Percentiles rank a stretch among this genome's conserved stretches.
Conservation (phyloP, 1,284 basidiomycete species). For the Ceratobasidium sp. region DNA sequence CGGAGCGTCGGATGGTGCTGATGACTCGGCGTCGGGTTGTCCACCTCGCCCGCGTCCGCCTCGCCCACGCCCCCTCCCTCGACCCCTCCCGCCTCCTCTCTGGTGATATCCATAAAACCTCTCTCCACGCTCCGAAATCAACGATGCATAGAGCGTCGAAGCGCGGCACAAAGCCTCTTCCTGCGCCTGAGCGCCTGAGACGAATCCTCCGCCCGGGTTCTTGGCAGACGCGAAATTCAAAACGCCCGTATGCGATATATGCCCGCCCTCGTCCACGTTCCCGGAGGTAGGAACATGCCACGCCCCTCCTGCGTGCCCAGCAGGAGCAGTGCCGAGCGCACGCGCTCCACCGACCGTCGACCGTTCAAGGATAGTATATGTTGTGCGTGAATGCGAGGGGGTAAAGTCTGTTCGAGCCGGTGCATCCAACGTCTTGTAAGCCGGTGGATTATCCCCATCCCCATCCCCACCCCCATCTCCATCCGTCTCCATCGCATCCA, state of each 20-base stretch:
- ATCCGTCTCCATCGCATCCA: slow-evolving; percentile 32
- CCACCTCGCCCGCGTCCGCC: background rate
- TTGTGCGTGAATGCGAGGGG: slow-evolving; percentile 15
- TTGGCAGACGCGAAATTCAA: slow-evolving; percentile 77
- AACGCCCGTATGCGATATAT: slow-evolving; percentile 59
- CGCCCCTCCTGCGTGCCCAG: background rate
- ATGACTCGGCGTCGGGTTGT: too few relatives aligned
- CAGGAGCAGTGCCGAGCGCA: slow-evolving; percentile 22
- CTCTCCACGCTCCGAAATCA: slow-evolving; percentile 63
- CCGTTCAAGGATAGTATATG: slow-evolving; percentile 29
- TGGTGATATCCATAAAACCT: slow-evolving; percentile 68
- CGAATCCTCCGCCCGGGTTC: slow-evolving; percentile 74
- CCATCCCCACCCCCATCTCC: background rate
- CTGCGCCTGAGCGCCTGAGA: slow-evolving; percentile 71
- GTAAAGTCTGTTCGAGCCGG: slow-evolving; percentile 26
- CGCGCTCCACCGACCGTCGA: slow-evolving; percentile 23
- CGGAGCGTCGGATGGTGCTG: slow-evolving; percentile 55
- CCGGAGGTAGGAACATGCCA: slow-evolving; percentile 30
- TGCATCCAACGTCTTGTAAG: slow-evolving; percentile 8
- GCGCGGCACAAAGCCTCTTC: slow-evolving; percentile 78
- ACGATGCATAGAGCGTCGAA: slow-evolving; percentile 68
- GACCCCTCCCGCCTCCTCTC: background rate
- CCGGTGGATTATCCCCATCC: background rate
- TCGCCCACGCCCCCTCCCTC: background rate
- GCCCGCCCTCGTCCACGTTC: too few relatives aligned